A percentile compares a stretch with the other conserved stretches of the same genome.
Evolutionary conservation across 192 early-diverging fungal species (phyloP).

Genomic region (Coemansia sp.): DNA sequence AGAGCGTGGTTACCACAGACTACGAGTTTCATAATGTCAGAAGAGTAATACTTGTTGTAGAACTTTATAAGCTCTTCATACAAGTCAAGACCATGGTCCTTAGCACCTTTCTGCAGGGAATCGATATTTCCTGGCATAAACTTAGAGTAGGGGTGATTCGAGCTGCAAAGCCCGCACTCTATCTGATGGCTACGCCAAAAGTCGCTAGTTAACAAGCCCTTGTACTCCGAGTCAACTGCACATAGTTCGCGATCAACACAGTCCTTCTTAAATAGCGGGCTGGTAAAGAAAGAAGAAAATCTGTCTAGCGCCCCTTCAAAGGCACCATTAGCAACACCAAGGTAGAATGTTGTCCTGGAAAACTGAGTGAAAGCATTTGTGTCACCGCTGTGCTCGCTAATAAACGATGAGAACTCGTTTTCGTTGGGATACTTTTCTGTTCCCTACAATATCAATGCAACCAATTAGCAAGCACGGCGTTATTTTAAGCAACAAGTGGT

Average conservation of each 20-base stretch:
- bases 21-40: conserved; percentile 91
- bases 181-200: background rate
- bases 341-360: conserved; percentile 6
- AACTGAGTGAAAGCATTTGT: conserved; percentile 24
- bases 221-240: conserved; percentile 91
- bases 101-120: conserved; percentile 61
- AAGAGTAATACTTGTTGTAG: conserved; percentile 81
- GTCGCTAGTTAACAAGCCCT: conserved; percentile 72
- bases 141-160: conserved; percentile 70
- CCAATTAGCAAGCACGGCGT: background rate
- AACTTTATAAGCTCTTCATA: conserved; percentile 78
- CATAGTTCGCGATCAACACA: conserved; percentile 82
- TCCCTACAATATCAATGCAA: conserved; percentile 28
- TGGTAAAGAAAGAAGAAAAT: conserved; percentile 82
- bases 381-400: conserved; percentile 18
- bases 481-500: background rate
- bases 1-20: conserved; percentile 77
- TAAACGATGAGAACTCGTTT: conserved; percentile 56
- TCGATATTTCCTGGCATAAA: conserved; percentile 84
- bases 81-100: conserved; percentile 62
- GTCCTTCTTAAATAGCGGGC: conserved; percentile 73
- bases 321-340: conserved; percentile 26
- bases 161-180: conserved; percentile 25
- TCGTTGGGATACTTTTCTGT: conserved; percentile 69
- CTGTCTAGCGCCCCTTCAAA: conserved; percentile 62